Base-by-base conservation (phyloP, 805 yeast species). In the Candida peoriensis region DNA sequence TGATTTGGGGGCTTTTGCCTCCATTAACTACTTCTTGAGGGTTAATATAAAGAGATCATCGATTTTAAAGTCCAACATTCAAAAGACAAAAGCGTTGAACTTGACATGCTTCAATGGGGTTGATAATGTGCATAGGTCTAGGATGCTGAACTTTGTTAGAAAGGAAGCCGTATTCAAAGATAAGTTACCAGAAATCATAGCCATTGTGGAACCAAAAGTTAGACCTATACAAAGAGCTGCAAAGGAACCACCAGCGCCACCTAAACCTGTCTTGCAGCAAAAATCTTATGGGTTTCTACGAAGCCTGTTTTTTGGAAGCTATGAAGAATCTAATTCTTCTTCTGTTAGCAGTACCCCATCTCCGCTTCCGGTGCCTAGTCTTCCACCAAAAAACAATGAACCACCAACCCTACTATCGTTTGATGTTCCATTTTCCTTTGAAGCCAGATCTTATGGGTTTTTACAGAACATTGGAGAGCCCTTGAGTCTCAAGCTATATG, bases 31-130 rank as follows among this genome's bases (percentile, higher is more conserved):
- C 50, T 77, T 68, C 47, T 63, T 79, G 33, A 78, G 78, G 52
- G 82, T 67, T 10, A 77, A 83, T 1, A 75, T 78, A 25, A 72
- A 68, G 36, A 50, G 78, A 29, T 56, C 79, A 3, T 66, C 77
- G 4, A 46, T 76, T n/a, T 56, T 74, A 36, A 70, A 68, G 37
- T 36, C 64, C 21, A 77, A 74, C 39, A 48, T 69, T 21, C 57
- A 82, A 23, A 53, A 67, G 12, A 50, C 50, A 1, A 28, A 59
- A 57, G 14, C 48, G 46, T 17, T 42, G 4, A 21, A 25, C 14
- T 17, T 41, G 17, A 11, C 29, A 4, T 39, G 38, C 12, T 33
- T 34, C 19, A 39, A 41, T 26, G 35, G 38, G 2, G 36, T 39
- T 9, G 43, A 38, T 4, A 21, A 36, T 15, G 13, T 38, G n/a